Percentiles rank a stretch among this genome's conserved stretches.
Conservation (phyloP, 305 asterid genomes). For the Solanum aculeatissimum region DNA sequence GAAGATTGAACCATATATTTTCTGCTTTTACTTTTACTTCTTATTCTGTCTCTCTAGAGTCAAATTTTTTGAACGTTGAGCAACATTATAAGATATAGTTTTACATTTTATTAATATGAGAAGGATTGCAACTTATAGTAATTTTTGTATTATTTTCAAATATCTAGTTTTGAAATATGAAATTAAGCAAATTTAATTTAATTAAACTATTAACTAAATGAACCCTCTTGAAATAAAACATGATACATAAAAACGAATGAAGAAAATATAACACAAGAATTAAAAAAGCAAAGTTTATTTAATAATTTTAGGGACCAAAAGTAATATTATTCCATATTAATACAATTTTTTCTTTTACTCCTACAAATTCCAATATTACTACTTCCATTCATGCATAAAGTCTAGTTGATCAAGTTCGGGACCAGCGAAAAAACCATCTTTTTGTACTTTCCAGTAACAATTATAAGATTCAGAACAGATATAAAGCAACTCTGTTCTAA, state of each 20-base stretch:
- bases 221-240: too few species aligned
- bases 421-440: neutral
- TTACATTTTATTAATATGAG: neutral
- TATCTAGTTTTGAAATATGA: too few species aligned
- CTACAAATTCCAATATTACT: neutral
- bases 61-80: neutral
- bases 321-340: neutral
- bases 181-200: too few species aligned
- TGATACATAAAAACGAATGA: neutral
- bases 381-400: neutral
- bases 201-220: too few species aligned
- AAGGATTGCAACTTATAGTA: neutral
- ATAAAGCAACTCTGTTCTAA: neutral
- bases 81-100: neutral
- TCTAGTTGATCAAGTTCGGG: neutral
- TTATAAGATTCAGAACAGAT: neutral
- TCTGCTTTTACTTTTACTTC: neutral
- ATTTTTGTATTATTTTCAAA: too few species aligned
- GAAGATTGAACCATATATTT: neutral
- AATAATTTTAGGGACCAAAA: neutral
- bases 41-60: neutral
- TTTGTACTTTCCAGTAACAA: neutral
- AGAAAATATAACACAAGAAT: neutral
- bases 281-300: neutral
- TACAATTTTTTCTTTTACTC: neutral